phyloP scores from a whole-genome alignment of 2,329 filamentous ascomycete genomes.

The Leptographium flavum region DNA sequence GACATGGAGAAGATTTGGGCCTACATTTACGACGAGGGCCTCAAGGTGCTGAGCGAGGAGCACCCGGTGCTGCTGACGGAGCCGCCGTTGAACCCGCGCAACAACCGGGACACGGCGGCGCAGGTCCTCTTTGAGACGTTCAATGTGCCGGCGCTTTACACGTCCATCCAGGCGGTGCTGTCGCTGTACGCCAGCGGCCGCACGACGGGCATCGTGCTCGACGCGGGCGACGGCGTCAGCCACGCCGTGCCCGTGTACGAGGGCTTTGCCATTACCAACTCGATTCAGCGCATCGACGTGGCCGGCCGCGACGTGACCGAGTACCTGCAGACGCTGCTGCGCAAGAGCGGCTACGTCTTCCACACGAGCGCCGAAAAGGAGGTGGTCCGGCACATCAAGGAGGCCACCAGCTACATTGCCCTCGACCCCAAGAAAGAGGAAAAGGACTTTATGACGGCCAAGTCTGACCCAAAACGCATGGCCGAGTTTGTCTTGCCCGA shows the following conservation, averaged over 20 bases:
- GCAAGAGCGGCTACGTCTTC: slow-evolving; percentile 88
- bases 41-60: slow-evolving; percentile 97
- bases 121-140: slow-evolving; percentile 98
- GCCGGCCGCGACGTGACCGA: slow-evolving; percentile 94
- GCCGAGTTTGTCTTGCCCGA: slow-evolving; percentile 86
- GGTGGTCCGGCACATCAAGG: slow-evolving; percentile 94
- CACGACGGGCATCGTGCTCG: slow-evolving; percentile 89
- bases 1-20: slow-evolving; percentile 99
- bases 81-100: slow-evolving; percentile 84
- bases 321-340: slow-evolving; percentile 76
- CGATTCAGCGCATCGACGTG: slow-evolving; percentile 90
- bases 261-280: slow-evolving; percentile 91
- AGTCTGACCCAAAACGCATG: slow-evolving; percentile 62
- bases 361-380: slow-evolving; percentile 98
- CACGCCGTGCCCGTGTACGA: slow-evolving; percentile 97
- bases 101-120: slow-evolving; percentile 89
- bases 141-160: slow-evolving; percentile 93
- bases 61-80: slow-evolving; percentile 95
- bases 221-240: slow-evolving; percentile 90
- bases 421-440: slow-evolving; percentile 86
- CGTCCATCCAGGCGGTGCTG: slow-evolving; percentile 90
- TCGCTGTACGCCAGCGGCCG: slow-evolving; percentile 92
- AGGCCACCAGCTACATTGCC: slow-evolving; percentile 84
- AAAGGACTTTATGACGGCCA: slow-evolving; percentile 81
- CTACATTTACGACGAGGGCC: slow-evolving; percentile 87